Evolutionary conservation across 2,329 filamentous ascomycete species (phyloP).

Genomic region (Pleomassaria siparia): DNA sequence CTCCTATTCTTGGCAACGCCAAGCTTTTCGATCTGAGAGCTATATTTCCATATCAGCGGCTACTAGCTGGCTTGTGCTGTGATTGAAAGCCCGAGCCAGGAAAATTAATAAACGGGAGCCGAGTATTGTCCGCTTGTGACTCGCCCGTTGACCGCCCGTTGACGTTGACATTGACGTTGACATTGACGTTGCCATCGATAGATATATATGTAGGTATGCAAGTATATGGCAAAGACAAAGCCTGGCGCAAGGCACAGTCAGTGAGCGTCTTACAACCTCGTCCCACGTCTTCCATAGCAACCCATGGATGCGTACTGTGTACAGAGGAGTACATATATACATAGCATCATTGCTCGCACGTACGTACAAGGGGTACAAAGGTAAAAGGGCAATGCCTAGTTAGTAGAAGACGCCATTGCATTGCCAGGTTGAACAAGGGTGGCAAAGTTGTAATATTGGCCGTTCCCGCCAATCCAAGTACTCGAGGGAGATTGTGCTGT

Average conservation of each 20-base stretch:
- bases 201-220: neutral
- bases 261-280: neutral
- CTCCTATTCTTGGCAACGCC: conserved; percentile 26
- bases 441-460: conserved; percentile 4
- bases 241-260: neutral
- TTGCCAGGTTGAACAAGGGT: conserved; percentile 5
- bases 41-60: too few relatives aligned
- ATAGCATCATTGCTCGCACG: too few relatives aligned
- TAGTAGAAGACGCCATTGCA: conserved; percentile 13
- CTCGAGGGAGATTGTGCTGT: conserved; percentile 10
- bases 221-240: neutral
- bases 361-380: too few relatives aligned
- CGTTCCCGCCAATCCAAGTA: conserved; percentile 7
- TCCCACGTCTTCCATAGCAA: neutral
- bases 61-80: conserved; percentile 11
- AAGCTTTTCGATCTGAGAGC: conserved; percentile 21
- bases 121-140: too few relatives aligned
- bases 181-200: too few relatives aligned
- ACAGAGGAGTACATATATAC: too few relatives aligned
- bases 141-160: too few relatives aligned
- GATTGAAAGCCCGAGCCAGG: neutral
- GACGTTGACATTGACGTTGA: too few relatives aligned
- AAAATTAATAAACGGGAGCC: too few relatives aligned
- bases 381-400: conserved; percentile 3
- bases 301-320: conserved; percentile 2